Percentiles rank a stretch among this genome's conserved stretches.
phyloP scores from a whole-genome alignment of 2,329 filamentous ascomycete species.

The Colletotrichum endophyticum region DNA sequence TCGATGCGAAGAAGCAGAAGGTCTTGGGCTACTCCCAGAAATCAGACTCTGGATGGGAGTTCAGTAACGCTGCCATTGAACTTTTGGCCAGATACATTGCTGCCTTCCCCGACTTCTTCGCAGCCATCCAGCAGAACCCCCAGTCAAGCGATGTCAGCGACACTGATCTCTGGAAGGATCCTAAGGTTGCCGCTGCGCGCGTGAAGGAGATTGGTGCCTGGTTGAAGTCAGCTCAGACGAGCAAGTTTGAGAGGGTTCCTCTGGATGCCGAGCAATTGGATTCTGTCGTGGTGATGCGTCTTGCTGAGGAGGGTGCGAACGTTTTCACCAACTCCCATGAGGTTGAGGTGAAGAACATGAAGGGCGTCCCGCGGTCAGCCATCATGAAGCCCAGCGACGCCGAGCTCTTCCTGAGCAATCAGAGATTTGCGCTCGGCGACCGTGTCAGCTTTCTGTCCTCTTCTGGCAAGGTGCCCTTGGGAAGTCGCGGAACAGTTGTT shows the following conservation, averaged over 20 bases:
- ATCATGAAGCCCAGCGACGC: conserved; percentile 93
- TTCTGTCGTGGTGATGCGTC: conserved; percentile 81
- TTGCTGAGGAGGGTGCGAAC: conserved; percentile 78
- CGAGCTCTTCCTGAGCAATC: conserved; percentile 88
- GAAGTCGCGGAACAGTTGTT: conserved; percentile 89
- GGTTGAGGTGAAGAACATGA: conserved; percentile 71
- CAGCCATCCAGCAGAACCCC: conserved; percentile 83
- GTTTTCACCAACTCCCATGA: conserved; percentile 56
- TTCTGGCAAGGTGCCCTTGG: conserved; percentile 93
- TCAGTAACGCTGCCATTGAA: conserved; percentile 82
- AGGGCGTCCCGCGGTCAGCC: conserved; percentile 83
- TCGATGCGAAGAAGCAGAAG: conserved; percentile 93
- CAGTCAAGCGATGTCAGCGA: conserved; percentile 84
- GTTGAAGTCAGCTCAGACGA: conserved; percentile 90
- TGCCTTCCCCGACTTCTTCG: conserved; percentile 94
- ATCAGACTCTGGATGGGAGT: conserved; percentile 89
- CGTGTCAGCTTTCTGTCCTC: conserved; percentile 92
- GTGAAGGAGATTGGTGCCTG: conserved; percentile 94
- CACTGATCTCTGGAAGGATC: conserved; percentile 82
- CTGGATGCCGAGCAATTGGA: conserved; percentile 96
- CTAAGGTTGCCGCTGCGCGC: conserved; percentile 73
- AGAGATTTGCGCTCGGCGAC: conserved; percentile 84
- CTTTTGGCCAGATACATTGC: conserved; percentile 90
- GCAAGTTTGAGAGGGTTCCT: conserved; percentile 93
- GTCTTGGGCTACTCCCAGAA: conserved; percentile 95